Conservation (phyloP, 2,329 filamentous ascomycete genomes). For the Sclerotinia subarctica region DNA sequence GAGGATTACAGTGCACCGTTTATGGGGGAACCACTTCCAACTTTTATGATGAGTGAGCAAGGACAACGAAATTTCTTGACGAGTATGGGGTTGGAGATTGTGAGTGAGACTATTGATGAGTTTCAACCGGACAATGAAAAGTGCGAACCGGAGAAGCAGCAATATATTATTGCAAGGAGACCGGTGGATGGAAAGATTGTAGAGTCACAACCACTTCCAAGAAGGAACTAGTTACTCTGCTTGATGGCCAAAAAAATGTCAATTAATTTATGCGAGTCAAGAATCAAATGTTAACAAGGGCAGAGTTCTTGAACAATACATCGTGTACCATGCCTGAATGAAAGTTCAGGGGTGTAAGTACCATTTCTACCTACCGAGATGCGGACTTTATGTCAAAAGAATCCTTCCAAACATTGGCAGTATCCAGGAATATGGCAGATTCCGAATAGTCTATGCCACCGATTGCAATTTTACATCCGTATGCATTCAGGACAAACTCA, state of each 20-base stretch:
- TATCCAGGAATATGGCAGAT: too few species aligned
- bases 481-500: too few species aligned
- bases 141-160: slow-evolving; percentile 22
- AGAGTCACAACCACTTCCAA: slow-evolving; percentile 20
- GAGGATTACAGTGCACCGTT: slow-evolving; percentile 31
- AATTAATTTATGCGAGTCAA: background rate
- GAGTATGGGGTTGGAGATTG: slow-evolving; percentile 32
- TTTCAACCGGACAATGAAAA: slow-evolving; percentile 31
- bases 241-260: background rate
- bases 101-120: slow-evolving; percentile 28
- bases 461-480: too few species aligned
- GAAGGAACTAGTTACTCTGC: background rate
- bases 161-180: slow-evolving; percentile 24
- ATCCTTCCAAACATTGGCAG: too few species aligned
- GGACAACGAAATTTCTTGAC: slow-evolving; percentile 29
- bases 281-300: background rate
- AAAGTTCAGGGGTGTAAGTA: too few species aligned
- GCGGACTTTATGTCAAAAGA: too few species aligned
- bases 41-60: slow-evolving; percentile 30
- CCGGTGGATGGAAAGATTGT: slow-evolving; percentile 5
- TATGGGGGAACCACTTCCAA: slow-evolving; percentile 30
- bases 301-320: background rate
- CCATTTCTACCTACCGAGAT: too few species aligned
- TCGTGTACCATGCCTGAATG: too few species aligned
- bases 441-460: too few species aligned